phyloP scores from a whole-genome alignment of 805 yeast genomes.

The Wickerhamia fluorescens region DNA sequence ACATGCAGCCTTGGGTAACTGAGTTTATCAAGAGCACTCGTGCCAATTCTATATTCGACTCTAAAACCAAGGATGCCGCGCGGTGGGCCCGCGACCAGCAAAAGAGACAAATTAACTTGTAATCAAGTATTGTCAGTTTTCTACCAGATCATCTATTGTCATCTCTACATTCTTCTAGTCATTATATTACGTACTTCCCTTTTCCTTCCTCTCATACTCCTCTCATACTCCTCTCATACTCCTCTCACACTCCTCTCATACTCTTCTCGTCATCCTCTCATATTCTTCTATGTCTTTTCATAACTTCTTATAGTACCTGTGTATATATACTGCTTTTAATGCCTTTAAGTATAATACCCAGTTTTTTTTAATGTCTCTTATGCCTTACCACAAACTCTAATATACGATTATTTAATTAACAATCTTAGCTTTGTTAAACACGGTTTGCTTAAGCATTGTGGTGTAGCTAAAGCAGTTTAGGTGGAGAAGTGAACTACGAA shows the following conservation, averaged over 20 bases:
- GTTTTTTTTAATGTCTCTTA: too few relatives aligned
- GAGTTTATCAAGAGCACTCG: constrained; percentile 71
- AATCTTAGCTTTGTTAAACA: too few relatives aligned
- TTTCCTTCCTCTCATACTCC: constrained; percentile 6
- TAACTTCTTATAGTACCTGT: not conserved
- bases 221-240: constrained; percentile 6
- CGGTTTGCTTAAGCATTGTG: too few relatives aligned
- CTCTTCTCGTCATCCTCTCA: not conserved
- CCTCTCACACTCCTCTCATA: constrained; percentile 5
- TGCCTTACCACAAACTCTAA: too few relatives aligned
- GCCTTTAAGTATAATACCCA: too few relatives aligned
- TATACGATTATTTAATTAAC: too few relatives aligned
- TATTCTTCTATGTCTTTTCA: not conserved
- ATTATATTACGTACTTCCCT: not conserved
- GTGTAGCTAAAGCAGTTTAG: too few relatives aligned
- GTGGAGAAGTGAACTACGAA: too few relatives aligned
- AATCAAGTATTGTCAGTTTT: constrained; percentile 2
- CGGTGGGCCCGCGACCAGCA: constrained; percentile 95
- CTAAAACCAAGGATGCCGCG: constrained; percentile 81
- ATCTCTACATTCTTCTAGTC: constrained; percentile 1
- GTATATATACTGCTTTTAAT: not conserved
- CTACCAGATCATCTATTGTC: not conserved
- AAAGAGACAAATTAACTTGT: constrained; percentile 30
- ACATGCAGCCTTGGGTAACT: constrained; percentile 71
- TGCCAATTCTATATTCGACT: constrained; percentile 51